Evolutionary conservation across 2,329 filamentous ascomycete species (phyloP).

Genomic region (Fragosphaeria purpurea): DNA sequence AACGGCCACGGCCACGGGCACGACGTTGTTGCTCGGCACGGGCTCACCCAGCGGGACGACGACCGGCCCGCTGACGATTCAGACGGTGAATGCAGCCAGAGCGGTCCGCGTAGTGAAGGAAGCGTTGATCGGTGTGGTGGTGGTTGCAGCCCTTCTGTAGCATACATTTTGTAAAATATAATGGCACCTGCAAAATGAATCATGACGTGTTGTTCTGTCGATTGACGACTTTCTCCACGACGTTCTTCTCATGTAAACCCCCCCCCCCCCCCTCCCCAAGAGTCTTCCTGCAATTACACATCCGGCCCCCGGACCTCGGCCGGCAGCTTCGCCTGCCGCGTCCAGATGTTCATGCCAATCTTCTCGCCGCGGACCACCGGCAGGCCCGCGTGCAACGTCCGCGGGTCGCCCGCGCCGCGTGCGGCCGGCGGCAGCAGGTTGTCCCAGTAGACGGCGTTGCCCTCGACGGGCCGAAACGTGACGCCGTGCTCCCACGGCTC

Average conservation of each 20-base stretch:
- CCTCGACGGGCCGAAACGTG: constrained; percentile 36
- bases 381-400: constrained; percentile 36
- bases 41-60: too few species aligned
- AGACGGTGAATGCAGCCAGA: not conserved
- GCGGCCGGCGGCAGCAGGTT: constrained; percentile 30
- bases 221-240: too few species aligned
- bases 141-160: not conserved
- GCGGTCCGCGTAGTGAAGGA: not conserved
- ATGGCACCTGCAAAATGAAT: too few species aligned
- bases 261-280: too few species aligned
- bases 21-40: too few species aligned
- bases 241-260: too few species aligned
- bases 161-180: too few species aligned
- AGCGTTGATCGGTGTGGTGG: not conserved
- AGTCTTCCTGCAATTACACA: too few species aligned
- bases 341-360: constrained; percentile 45
- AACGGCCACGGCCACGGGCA: too few species aligned
- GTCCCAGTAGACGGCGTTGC: constrained; percentile 40
- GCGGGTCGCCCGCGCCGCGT: constrained; percentile 30
- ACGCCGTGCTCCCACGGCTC: constrained; percentile 35
- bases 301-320: constrained; percentile 21
- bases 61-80: not conserved
- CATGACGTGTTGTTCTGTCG: too few species aligned
- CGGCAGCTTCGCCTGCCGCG: constrained; percentile 30
- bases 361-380: constrained; percentile 36